Percentiles rank a stretch among this genome's conserved stretches.
Conservation (phyloP, 495 filamentous ascomycete genomes). For the Talaromyces borbonicus region DNA sequence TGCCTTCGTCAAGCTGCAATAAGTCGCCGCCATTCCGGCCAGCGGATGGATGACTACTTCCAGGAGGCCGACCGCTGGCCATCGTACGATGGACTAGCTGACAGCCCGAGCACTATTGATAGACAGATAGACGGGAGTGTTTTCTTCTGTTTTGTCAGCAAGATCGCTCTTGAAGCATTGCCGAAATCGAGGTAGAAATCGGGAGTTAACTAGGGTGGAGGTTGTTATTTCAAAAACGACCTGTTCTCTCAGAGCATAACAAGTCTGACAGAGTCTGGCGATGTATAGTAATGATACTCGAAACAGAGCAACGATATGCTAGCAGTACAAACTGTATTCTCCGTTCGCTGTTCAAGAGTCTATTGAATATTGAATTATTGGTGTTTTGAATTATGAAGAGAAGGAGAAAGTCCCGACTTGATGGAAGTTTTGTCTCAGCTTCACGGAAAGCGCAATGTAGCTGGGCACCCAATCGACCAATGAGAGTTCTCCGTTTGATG, state of each 20-base stretch:
- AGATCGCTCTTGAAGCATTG: conserved; percentile 36
- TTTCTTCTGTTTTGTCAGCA: conserved; percentile 1
- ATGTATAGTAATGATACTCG: too few species aligned
- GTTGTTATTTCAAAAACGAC: conserved; percentile 3
- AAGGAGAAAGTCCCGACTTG: too few species aligned
- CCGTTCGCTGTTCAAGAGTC: too few species aligned
- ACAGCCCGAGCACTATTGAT: conserved; percentile 23
- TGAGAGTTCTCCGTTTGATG: too few species aligned
- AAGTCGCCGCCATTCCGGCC: conserved; percentile 53
- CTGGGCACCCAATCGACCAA: too few species aligned
- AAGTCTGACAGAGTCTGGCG: background rate
- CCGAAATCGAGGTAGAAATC: conserved; percentile 8
- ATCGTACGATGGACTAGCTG: conserved; percentile 33
- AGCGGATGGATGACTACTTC: conserved; percentile 46
- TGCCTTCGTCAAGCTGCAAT: conserved; percentile 62
- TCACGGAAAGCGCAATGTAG: too few species aligned
- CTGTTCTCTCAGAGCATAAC: background rate
- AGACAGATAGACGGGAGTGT: background rate
- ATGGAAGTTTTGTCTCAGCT: too few species aligned
- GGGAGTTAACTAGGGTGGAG: too few species aligned
- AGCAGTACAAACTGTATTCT: too few species aligned
- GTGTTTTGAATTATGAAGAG: too few species aligned
- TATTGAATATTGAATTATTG: too few species aligned
- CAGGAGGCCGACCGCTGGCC: conserved; percentile 56
- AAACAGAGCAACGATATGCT: too few species aligned